Evolutionary conservation across 2,329 filamentous ascomycete species (phyloP), one percentile per base, ranked within the genome.

Genomic region (Leptographium radiaticola): DNA sequence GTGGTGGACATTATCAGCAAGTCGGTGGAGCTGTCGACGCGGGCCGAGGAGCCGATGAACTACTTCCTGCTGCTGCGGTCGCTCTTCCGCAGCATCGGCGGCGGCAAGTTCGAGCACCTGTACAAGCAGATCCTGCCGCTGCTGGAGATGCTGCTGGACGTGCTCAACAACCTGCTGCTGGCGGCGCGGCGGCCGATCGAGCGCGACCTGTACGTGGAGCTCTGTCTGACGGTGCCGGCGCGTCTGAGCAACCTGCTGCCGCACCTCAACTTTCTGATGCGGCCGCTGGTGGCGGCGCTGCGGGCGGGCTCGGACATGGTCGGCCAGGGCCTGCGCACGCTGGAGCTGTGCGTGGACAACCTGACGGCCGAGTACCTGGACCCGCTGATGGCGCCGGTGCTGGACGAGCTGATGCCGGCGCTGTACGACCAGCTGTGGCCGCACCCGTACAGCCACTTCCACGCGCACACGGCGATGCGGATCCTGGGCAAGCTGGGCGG

Each of bases 101-200:
- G 93, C 50, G 94, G 93, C 9, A 86, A 95, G 58, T 99, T 98
- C 60, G 93, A 99, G 71, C 87, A 96, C 60, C 76, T 98, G 1
- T 99, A 99, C 68, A 98, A 98, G 71, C 91, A 97, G 67, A 95
- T 99, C 47, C 71, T 99, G 13, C 93, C 93, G 12, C 76, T 99
- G 4, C 76, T 99, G 7, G 93, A 99, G 70, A 98, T 98, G 89
- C 77, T 98, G 4, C 75, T 99, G 20, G 93, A 98, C 64, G 94
- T 96, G 13, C 83, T 99, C 56, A 98, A 98, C 70, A 98, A 91
- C 59, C 75, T 98, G 15, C 76, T 99, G 36, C 75, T 94, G 68
- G 90, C 91, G 20, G 93, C 93, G 10, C 81, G 90, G 54, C 95
- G 94, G 68, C 87, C 89, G 1, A 79, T 85, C 25, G 93, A 97